Evolutionary conservation across 805 yeast species (phyloP), one percentile per base, ranked within the genome.

Genomic region (Cyberlindnera americana): DNA sequence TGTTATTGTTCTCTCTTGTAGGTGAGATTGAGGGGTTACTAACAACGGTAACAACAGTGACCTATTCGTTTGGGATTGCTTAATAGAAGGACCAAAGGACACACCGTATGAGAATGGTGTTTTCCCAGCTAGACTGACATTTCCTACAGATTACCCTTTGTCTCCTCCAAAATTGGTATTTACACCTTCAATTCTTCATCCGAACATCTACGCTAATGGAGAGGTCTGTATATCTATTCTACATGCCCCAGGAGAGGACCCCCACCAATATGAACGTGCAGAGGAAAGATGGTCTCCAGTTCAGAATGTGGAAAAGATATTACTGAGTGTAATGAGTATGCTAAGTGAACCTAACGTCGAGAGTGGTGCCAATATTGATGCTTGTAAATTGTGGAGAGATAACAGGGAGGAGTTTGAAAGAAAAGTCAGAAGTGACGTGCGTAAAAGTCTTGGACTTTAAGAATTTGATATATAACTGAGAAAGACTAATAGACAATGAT

Each of bases 221-320:
- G 87, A 87, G 18, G 99, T 93, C 4, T 93, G 99, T 62, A 93
- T 93, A 36, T 87, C 96, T 13, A 93, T 93, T 35, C 69, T 93
- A 49, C 99, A 93, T 60, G 80, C 96, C 1, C 96, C 98, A 1
- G 99, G 99, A 10, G 95, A 90, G 53, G 99, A 93, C 62, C 98
- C 99, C 16, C 78, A 89, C 60, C 89, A 83, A 73, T 93, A 93
- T 64, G 99, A 93, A 62, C 65, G 86, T 22, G 95, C 98, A 0
- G 95, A 90, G 52, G 99, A 93, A 65, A 70, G 99, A 49, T 93
- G 99, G 99, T 85, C 95, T 6, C 99, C 99, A 0, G 90, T 93
- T 22, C 99, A 93, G 61, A 85, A 95, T 58, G 90, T 93, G n/a
- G 99, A 93, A 65, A 93, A 93, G 73, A 93, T 93, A 45, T 68